phyloP scores from a whole-genome alignment of 148 eudicot species.

The Camellia granthamiana region DNA sequence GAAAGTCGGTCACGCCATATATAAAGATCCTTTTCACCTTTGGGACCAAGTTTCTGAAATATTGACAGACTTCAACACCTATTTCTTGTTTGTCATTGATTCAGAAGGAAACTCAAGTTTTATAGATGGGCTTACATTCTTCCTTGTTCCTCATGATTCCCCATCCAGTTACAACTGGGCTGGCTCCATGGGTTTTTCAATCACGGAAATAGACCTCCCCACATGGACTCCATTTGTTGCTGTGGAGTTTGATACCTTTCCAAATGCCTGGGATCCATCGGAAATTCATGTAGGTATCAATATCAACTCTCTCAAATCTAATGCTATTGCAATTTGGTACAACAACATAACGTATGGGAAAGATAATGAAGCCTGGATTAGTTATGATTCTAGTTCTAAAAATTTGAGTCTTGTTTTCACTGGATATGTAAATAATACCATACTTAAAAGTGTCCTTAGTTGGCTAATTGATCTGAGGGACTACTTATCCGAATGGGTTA shows the following conservation, averaged over 20 bases:
- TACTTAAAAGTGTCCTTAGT: background rate
- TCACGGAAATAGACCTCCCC: no score
- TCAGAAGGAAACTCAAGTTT: background rate
- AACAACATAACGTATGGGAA: background rate
- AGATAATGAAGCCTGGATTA: background rate
- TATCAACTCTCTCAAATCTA: background rate
- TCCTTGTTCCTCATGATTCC: background rate
- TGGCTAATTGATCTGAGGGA: background rate
- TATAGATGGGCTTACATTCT: constrained; percentile 10
- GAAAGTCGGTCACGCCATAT: constrained; percentile 13
- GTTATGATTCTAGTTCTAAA: background rate
- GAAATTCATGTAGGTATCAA: background rate
- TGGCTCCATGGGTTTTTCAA: background rate
- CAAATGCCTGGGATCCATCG: background rate
- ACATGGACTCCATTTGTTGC: constrained; percentile 12
- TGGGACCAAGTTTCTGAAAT: constrained; percentile 15
- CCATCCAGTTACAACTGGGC: background rate
- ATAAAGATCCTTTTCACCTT: constrained; percentile 10
- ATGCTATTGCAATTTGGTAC: background rate
- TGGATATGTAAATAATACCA: no score
- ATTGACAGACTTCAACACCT: constrained; percentile 1
- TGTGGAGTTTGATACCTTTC: constrained; percentile 14
- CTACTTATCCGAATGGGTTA: background rate
- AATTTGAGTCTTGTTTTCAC: background rate
- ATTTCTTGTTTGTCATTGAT: constrained; percentile 15